Evolutionary conservation across 192 early-diverging fungal species (phyloP), one percentile per base, ranked within the genome.

Genomic region (Podila horticola): DNA sequence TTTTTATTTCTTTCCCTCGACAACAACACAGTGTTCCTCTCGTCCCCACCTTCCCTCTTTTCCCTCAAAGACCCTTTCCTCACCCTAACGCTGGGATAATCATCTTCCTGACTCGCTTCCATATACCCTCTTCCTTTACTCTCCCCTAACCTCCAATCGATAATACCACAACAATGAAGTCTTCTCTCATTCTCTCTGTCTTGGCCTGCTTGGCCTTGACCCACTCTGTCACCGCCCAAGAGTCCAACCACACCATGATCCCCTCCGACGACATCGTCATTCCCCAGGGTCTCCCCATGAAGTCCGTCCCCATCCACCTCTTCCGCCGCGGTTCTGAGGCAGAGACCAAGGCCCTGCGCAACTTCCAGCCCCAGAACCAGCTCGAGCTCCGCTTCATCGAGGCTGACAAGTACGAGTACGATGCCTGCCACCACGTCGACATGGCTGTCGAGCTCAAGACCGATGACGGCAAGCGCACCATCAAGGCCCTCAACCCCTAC

Each of bases 391-490:
- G 74, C 5, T 76, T 76, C 57, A 63, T 76, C 45, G 74, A 76
- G 17, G 62, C 52, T 0, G 58, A 69, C 2, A 65, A 70, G 33
- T 5, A 24, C 26, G 36, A 48, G 7, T 66, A 70, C 31, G 74
- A 55, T 10, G 62, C 67, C 22, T 70, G 67, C 63, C 74, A 76
- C 59, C 74, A 70, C 33, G 74, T 70, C 31, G 74, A 76, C 30
- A 76, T 76, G 62, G 36, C 45, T 36, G 74, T 76, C 28, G 67
- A 70, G 60, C 74, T 76, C 67, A 69, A 76, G 63, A 51, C 67
- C 10, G 74, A 69, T 1, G 67, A 70, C 49, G 67, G 63, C 22
- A 64, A 59, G 22, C 24, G 24, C 3, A 70, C 67, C 6, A 67
- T 76, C n/a, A 62, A 76, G 34, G 26, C 74, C 41, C 38, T 76